Percentiles rank a stretch among this genome's conserved stretches.
phyloP scores from a whole-genome alignment of 441 rosid genomes.

The Populus hybrid region DNA sequence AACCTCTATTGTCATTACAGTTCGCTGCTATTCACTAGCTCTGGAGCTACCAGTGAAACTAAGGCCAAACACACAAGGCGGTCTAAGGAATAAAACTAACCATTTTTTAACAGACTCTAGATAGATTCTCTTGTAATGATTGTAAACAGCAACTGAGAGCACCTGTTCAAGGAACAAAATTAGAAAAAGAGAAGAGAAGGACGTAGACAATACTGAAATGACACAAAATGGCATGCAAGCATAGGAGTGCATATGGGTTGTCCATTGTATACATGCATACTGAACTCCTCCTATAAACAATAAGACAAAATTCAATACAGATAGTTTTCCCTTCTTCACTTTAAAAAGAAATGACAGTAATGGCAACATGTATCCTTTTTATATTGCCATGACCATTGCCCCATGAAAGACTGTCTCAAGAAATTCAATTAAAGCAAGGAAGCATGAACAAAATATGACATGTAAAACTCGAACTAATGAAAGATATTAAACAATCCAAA shows the following conservation, averaged over 20 bases:
- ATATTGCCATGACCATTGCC: neutral
- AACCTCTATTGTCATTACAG: neutral
- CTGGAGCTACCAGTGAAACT: neutral
- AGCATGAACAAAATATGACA: neutral
- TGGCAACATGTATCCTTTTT: neutral
- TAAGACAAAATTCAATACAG: neutral
- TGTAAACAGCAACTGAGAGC: constrained; percentile 93
- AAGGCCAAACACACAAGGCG: neutral
- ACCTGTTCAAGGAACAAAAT: constrained; percentile 49
- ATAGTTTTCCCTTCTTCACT: neutral
- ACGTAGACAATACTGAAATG: neutral
- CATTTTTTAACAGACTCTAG: constrained; percentile 64
- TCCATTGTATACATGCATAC: neutral
- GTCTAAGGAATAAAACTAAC: constrained; percentile 33
- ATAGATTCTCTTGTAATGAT: constrained; percentile 88
- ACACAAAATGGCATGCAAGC: neutral
- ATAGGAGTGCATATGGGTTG: neutral
- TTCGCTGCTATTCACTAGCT: neutral
- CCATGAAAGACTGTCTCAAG: neutral
- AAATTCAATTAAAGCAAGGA: neutral
- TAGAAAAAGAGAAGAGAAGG: neutral
- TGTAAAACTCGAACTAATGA: neutral
- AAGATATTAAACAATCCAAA: neutral
- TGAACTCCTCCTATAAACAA: neutral
- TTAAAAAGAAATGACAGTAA: neutral